These are phyloP conservation scores for Aspergillus latus DNA, from an alignment of 2,329 filamentous ascomycete genomes.

Conservation along the genomic window DNA sequence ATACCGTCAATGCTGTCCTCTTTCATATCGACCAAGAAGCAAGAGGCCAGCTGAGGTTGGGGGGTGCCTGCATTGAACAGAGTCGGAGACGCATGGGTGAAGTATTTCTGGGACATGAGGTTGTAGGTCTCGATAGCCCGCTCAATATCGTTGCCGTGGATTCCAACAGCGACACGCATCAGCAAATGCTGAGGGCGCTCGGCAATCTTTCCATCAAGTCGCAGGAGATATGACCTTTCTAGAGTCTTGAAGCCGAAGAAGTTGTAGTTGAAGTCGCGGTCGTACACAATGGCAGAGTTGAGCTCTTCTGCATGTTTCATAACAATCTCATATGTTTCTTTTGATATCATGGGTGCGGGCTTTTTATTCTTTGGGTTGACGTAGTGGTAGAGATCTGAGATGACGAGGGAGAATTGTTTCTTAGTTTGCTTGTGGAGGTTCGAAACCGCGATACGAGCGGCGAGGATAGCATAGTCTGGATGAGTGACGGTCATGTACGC, in stretches of 20 bases:
- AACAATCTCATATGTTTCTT: constrained; percentile 85
- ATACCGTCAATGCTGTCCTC: constrained; percentile 99
- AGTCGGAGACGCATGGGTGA: constrained; percentile 96
- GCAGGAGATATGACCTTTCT: constrained; percentile 94
- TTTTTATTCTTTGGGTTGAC: constrained; percentile 89
- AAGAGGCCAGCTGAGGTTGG: constrained; percentile 90
- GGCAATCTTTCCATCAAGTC: constrained; percentile 91
- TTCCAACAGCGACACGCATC: constrained; percentile 97
- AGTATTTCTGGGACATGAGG: constrained; percentile 97
- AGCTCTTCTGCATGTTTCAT: constrained; percentile 96
- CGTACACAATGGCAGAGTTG: constrained; percentile 98
- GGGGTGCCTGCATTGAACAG: constrained; percentile 98
- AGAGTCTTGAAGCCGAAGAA: constrained; percentile 99
- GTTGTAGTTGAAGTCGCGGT: constrained; percentile 99
- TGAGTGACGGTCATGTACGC: constrained; percentile 99
- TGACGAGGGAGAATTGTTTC: constrained; percentile 97
- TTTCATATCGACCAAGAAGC: constrained; percentile 99
- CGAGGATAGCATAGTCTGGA: constrained; percentile 97
- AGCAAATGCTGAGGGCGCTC: constrained; percentile 99
- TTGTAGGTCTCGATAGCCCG: constrained; percentile 97
- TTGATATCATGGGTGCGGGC: constrained; percentile 89
- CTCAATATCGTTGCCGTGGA: constrained; percentile 93
- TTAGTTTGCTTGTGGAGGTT: constrained; percentile 99
- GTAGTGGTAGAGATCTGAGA: constrained; percentile 92
- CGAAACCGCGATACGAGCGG: constrained; percentile 95